Conservation (phyloP, 2,329 filamentous ascomycete genomes). For the Dactylonectria macrodidyma region DNA sequence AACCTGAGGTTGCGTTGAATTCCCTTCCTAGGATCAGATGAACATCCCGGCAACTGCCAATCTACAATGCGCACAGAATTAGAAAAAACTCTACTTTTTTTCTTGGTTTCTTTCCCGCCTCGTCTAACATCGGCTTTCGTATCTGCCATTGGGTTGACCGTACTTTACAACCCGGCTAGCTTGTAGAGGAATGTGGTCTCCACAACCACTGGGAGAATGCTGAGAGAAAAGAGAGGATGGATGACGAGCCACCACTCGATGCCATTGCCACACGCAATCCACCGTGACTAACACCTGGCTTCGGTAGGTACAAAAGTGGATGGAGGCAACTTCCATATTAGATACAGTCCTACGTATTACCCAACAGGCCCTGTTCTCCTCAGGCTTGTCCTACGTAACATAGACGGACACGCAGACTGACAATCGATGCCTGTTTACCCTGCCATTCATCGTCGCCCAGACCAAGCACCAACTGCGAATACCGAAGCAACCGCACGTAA, state of each 20-base stretch:
- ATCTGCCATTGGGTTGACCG: constrained; percentile 6
- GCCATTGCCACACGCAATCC: constrained; percentile 7
- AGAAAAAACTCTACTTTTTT: not conserved
- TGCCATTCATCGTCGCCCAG: no score
- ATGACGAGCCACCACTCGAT: not conserved
- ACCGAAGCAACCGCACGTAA: not conserved
- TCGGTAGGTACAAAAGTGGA: not conserved
- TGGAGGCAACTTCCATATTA: not conserved
- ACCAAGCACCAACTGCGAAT: no score
- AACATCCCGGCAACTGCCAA: not conserved
- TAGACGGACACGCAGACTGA: not conserved
- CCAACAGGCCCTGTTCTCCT: not conserved
- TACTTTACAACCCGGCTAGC: constrained; percentile 3
- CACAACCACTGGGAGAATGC: constrained; percentile 16
- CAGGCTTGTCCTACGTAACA: not conserved
- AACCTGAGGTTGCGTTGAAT: not conserved
- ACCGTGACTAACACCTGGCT: not conserved
- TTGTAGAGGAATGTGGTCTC: no score
- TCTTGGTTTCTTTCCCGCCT: not conserved
- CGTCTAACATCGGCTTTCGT: constrained; percentile 4
- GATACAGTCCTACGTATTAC: no score
- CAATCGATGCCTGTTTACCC: not conserved
- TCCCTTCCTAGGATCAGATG: not conserved
- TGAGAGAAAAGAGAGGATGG: not conserved
- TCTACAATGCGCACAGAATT: not conserved